A percentile compares a stretch with the other conserved stretches of the same genome.
Evolutionary conservation across 345 rosid genomes (phyloP).

Genomic region (Arabidopsis thaliana): TAIR10.1 NC_003071.7:11893501-11894000

Average conservation of each 20-base stretch:
- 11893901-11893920: background rate
- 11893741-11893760: background rate
- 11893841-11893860: background rate
- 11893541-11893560: background rate
- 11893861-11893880: constrained; percentile 11
- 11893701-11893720: background rate
- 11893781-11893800: background rate
- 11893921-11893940: constrained; percentile 34
- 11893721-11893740: background rate
- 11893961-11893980: background rate
- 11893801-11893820: background rate
- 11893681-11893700: constrained; percentile 31
- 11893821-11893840: background rate
- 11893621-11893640: constrained; percentile 43
- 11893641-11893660: constrained; percentile 41
- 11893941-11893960: background rate
- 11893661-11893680: constrained; percentile 43
- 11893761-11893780: constrained; percentile 6
- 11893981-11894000: constrained; percentile 31
- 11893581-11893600: constrained; percentile 33
- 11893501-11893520: constrained; percentile 14
- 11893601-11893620: constrained; percentile 33
- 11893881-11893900: constrained; percentile 24
- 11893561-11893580: constrained; percentile 35
- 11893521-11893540: constrained; percentile 6